A percentile compares a stretch with the other conserved stretches of the same genome.
These are phyloP conservation scores for Wallacemonas sp. DNA, from an alignment of 208 protist species.

Conservation along the genomic window DNA sequence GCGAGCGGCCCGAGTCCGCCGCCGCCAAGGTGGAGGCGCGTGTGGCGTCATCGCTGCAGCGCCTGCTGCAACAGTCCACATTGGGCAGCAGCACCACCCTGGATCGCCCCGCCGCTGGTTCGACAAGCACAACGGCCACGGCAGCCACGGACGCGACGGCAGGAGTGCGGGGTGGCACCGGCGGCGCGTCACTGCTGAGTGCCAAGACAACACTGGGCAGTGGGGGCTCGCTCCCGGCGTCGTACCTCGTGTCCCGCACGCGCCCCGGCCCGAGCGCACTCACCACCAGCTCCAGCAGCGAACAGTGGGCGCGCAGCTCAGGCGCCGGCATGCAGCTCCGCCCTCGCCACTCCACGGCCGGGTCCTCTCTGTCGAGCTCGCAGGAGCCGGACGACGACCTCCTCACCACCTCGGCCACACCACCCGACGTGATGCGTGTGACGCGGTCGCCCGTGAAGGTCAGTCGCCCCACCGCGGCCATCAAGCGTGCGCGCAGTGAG, in stretches of 20 bases:
- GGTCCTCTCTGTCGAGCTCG: neutral
- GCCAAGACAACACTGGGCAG: slow-evolving; percentile 9
- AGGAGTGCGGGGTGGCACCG: slow-evolving; percentile 2
- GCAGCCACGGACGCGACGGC: neutral
- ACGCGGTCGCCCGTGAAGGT: neutral
- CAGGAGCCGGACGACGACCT: neutral
- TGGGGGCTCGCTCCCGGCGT: neutral
- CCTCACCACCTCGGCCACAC: neutral
- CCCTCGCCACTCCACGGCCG: slow-evolving; percentile 12
- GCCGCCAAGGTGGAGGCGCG: neutral
- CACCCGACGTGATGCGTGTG: neutral
- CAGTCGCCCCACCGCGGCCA: too few relatives aligned
- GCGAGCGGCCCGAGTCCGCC: neutral
- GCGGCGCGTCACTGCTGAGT: slow-evolving; percentile 11
- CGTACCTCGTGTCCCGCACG: neutral
- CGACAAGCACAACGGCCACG: too few relatives aligned
- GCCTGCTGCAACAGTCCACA: neutral
- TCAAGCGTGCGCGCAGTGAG: slow-evolving; percentile 10
- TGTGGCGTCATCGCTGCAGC: neutral
- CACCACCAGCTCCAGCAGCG: neutral
- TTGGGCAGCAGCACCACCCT: too few relatives aligned
- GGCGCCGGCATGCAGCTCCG: slow-evolving; percentile 26
- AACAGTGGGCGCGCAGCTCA: slow-evolving; percentile 21
- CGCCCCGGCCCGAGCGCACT: neutral
- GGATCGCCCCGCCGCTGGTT: slow-evolving; percentile 3